Evolutionary conservation across 257 asterid genomes (phyloP), one percentile per base, ranked within the genome.

Genomic region (Nemophila menziesii): DNA sequence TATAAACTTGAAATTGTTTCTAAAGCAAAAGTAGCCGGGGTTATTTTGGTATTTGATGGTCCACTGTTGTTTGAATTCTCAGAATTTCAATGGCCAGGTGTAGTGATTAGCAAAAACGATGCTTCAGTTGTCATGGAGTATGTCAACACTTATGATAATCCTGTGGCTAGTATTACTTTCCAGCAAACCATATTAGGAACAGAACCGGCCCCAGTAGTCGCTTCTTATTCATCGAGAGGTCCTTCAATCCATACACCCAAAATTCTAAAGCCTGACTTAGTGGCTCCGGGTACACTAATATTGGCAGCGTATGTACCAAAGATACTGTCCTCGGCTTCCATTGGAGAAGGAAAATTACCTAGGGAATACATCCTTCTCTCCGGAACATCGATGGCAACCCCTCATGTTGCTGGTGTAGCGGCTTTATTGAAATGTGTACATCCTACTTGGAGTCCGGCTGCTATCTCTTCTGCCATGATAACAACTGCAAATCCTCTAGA

Each of bases 331-430:
- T 47, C 29, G 16, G 55, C 67, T 2, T 33, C 10, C 0, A 58
- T 68, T 6, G 74, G 74, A 2, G 21, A 26, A 5, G 33, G 33
- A 4, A 10, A 56, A 1, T 18, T 63, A 27, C 59, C 69, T 7
- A 64, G 56, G 18, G 69, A 65, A 20, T 78, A 57, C 54, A 45
- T 27, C 33, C 47, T 67, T 1, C 34, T 39, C 14, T 61, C 78
- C 0, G 86, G 86, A 0, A 72, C 86, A 13, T 69, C 81, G n/a
- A 76, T 76, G 81, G 68, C 75, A 1, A 63, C 73, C 7, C 36
- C 36, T 2, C 82, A 0, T 10, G 66, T 69, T 29, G 52, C 81
- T 2, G 76, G 81, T 3, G 21, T 76, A 2, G 71, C 69, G 0
- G 86, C 81, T 1, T 67, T 69, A 1, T 50, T 75, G 0, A 75